These are phyloP conservation scores for Nidularia sp. DNA, from an alignment of 768 basidiomycete genomes.

Conservation along the genomic window DNA sequence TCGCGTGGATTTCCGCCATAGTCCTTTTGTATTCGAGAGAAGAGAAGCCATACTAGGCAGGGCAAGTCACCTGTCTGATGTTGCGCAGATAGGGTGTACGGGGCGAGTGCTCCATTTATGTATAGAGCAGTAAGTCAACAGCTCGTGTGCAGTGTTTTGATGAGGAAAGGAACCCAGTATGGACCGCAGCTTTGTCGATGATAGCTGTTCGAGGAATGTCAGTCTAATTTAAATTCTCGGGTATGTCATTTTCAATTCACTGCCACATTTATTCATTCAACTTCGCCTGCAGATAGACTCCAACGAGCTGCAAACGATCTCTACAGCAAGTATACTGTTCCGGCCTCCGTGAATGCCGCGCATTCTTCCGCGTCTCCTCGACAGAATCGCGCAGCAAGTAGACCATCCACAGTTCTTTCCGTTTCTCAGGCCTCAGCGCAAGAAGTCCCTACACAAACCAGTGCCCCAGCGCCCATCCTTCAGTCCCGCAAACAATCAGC, in stretches of 20 bases:
- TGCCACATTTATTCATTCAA: no score
- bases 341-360: constrained; percentile 49
- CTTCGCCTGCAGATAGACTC: no score
- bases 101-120: background rate
- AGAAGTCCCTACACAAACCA: constrained; percentile 30
- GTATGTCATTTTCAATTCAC: no score
- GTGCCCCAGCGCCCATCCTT: constrained; percentile 35
- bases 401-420: constrained; percentile 15
- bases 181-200: no score
- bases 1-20: constrained; percentile 28
- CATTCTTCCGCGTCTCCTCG: constrained; percentile 62
- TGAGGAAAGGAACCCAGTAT: no score
- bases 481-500: constrained; percentile 36
- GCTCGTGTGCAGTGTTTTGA: no score
- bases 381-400: constrained; percentile 27
- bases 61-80: background rate
- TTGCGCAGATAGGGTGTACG: background rate
- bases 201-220: no score
- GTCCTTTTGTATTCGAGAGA: constrained; percentile 24
- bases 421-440: constrained; percentile 14
- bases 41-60: constrained; percentile 17
- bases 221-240: no score
- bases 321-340: no score
- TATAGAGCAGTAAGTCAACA: no score
- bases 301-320: no score